phyloP scores from a whole-genome alignment of 176 grass and related monocot genomes.

The Bonia amplexicaulis region DNA sequence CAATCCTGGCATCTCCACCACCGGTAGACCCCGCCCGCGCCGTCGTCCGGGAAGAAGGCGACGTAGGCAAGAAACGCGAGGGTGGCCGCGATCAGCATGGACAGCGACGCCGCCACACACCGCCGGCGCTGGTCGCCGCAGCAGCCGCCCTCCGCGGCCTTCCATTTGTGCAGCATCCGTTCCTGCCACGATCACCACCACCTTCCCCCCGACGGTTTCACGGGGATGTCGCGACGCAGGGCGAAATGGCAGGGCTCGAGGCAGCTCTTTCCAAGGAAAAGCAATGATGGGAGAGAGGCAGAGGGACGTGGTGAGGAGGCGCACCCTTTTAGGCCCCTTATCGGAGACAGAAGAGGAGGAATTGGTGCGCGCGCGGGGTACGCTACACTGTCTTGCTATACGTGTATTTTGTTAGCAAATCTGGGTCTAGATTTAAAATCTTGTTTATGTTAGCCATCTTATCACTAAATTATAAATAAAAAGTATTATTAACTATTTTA shows the following conservation, averaged over 20 bases:
- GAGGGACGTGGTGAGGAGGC: background rate
- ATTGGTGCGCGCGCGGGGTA: background rate
- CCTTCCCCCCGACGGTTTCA: background rate
- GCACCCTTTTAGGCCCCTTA: conserved; percentile 4
- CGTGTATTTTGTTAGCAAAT: too few relatives aligned
- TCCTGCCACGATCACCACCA: conserved; percentile 9
- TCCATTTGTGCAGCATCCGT: conserved; percentile 42
- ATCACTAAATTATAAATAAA: too few relatives aligned
- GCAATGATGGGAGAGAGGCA: conserved; percentile 6
- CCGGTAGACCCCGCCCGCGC: conserved; percentile 32
- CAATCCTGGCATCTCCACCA: conserved; percentile 40
- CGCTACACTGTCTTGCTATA: background rate
- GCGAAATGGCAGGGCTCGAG: conserved; percentile 10
- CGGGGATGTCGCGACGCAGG: conserved; percentile 25
- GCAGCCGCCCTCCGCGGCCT: conserved; percentile 15
- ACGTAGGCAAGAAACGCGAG: conserved; percentile 58
- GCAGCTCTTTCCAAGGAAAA: background rate
- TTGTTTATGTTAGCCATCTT: too few relatives aligned
- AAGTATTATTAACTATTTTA: too few relatives aligned
- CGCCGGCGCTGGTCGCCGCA: conserved; percentile 29
- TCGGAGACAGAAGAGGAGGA: conserved; percentile 11
- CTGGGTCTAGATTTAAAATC: too few relatives aligned
- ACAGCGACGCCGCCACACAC: conserved; percentile 47
- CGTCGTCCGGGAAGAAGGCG: conserved; percentile 43
- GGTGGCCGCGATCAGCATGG: conserved; percentile 44